Evolutionary conservation across 2,329 filamentous ascomycete species (phyloP), one percentile per base, ranked within the genome.

Genomic region (Pseudogymnoascus sp.): DNA sequence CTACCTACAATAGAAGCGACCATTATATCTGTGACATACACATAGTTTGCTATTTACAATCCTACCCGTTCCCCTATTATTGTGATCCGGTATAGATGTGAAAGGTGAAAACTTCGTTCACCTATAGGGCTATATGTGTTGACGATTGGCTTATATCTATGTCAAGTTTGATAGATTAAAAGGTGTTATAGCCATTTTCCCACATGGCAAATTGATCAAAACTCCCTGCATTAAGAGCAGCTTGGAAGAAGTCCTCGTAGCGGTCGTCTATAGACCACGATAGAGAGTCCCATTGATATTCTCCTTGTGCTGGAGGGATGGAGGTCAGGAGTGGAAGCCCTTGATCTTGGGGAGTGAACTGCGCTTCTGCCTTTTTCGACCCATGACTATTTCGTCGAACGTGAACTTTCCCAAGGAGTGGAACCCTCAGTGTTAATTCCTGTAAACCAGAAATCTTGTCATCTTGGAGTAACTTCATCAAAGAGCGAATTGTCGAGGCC

Each of bases 391-490:
- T 66, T 43, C 63, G 62, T 37, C 65, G 61, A 62, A 67, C 61
- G 40, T 65, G 63, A 31, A 67, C 61, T 60, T 64, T 67, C 4
- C 65, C 65, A 14, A 67, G 59, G 3, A 67, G 61, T 55, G 65
- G 65, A 38, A 67, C 37, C 31, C 63, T 63, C 59, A 67, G 61
- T 4, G 63, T 66, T 61, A 67, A 38, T 31, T 65, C 61, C 59
- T 64, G 60, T 25, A 37, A 25, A 21, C 40, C 40, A 43, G 52
- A 38, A n/a, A 2, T 18, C 4, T 60, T 33, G n/a, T 63, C 61
- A 43, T 65, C 64, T 59, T 63, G 62, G 18, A 67, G 61, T 18
- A 67, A 52, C 35, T 40, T 41, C 3, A 45, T 63, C 11, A 67
- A 60, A 62, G 65, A 62, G 28, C 65, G 61, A 35, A 67, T 61